Evolutionary conservation across 805 yeast species (phyloP).

Genomic region (Monosporozyma aerobia): DNA sequence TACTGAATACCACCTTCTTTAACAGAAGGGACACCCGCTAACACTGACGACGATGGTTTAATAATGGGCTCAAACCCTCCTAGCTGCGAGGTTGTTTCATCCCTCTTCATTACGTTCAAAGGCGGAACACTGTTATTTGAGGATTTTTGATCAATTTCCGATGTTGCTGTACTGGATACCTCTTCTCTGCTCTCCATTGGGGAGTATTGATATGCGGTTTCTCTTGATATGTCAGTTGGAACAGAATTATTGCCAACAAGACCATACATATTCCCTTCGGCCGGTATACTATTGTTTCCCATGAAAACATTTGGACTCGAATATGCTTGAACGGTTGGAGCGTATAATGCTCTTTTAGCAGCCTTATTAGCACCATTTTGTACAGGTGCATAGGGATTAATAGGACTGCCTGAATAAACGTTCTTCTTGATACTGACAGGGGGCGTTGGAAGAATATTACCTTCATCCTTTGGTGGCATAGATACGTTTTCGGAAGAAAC

Average conservation of each 20-base stretch:
- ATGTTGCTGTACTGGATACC: background rate
- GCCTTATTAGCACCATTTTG: background rate
- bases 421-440: background rate
- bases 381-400: conserved; percentile 6
- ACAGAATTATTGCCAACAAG: background rate
- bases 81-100: conserved; percentile 5
- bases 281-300: background rate
- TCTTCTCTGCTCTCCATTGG: background rate
- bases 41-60: conserved; percentile 17
- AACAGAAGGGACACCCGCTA: conserved; percentile 6
- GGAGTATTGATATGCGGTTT: background rate
- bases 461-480: background rate
- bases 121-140: background rate
- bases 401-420: background rate
- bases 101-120: background rate
- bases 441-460: background rate
- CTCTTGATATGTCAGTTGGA: background rate
- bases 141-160: background rate
- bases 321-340: conserved; percentile 2
- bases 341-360: conserved; percentile 6
- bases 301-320: background rate
- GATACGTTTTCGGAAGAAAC: background rate
- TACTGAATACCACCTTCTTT: conserved; percentile 33
- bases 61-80: conserved; percentile 22
- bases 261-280: background rate